These are phyloP conservation scores for Edaphochlamys debaryana DNA, from an alignment of 139 green algal genomes.

Conservation along the genomic window DNA sequence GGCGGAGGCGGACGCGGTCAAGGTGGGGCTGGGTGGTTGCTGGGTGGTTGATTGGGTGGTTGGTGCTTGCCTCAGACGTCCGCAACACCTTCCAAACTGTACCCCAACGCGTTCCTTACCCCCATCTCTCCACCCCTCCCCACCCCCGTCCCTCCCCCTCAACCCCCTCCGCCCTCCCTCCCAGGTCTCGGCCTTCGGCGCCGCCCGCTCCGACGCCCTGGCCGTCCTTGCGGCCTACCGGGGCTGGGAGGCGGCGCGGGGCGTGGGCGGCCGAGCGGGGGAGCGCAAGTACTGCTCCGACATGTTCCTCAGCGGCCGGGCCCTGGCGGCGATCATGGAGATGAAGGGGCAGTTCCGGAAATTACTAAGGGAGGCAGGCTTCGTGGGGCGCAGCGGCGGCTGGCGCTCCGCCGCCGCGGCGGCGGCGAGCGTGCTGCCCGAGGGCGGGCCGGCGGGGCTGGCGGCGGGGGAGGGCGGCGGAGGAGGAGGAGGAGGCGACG, in stretches of 20 bases:
- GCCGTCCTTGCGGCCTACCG: conserved; percentile 80
- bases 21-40: not conserved
- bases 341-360: conserved; percentile 19
- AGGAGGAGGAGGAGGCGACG: not conserved
- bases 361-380: conserved; percentile 15
- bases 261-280: not conserved
- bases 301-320: not conserved
- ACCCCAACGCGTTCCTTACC: no score
- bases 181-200: not conserved
- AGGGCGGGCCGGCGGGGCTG: no score
- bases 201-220: conserved; percentile 76
- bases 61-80: no score
- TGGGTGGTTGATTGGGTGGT: no score
- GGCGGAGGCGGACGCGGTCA: conserved; percentile 68
- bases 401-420: no score
- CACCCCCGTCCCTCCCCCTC: no score
- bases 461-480: no score
- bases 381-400: not conserved
- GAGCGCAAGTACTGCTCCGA: conserved; percentile 1
- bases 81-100: no score
- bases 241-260: conserved; percentile 28
- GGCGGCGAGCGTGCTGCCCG: no score
- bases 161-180: no score
- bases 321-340: not conserved
- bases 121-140: no score